Base-by-base conservation (phyloP, 441 rosid genomes). In the Geranium incanum region DNA sequence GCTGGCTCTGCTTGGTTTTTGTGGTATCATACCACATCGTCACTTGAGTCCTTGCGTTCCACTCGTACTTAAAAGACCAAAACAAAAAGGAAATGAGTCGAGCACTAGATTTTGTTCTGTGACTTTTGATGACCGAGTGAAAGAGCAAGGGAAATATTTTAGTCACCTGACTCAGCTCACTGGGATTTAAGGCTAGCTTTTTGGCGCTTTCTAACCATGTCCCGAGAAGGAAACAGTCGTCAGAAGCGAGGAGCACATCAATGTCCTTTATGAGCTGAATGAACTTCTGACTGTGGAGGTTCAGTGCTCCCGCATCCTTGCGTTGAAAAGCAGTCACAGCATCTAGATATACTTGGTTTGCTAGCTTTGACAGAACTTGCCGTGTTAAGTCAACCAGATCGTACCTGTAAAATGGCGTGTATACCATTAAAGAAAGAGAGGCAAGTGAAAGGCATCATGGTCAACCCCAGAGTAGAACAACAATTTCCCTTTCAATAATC, bases 11-110 rank as follows among this genome's bases (percentile, higher is more conserved):
- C 67, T 74, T 80, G 37, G 84, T 81, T 41, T 64, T 71, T 15
- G 87, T 86, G 5, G 88, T 86, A 75, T 93, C 89, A 45, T 79
- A 94, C 99, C 99, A 94, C 99, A 94, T 94, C 1, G 97, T 90
- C 77, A 92, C 90, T 75, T 89, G 98, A 0, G 97, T 89, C 80
- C 97, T 87, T 0, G 99, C 99, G 23, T 94, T 94, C 94, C 90
- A 91, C 74, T 92, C 95, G 23, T 89, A 88, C 97, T 23, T 94
- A 85, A 67, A 71, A 21, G 4, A 66, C 37, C 74, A 72, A 45
- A 36, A 55, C 18, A 19, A 12, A 1, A 18, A 66, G 72, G 5
- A 41, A 8, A 78, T 36, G 33, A 23, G 33, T 23, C 1, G 33
- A 23, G 33, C 43, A 66, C 18, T 3, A 55, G 5, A 16, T 57